Evolutionary conservation across 495 filamentous ascomycete species (phyloP).

Genomic region (Elasticomyces elasticus): DNA sequence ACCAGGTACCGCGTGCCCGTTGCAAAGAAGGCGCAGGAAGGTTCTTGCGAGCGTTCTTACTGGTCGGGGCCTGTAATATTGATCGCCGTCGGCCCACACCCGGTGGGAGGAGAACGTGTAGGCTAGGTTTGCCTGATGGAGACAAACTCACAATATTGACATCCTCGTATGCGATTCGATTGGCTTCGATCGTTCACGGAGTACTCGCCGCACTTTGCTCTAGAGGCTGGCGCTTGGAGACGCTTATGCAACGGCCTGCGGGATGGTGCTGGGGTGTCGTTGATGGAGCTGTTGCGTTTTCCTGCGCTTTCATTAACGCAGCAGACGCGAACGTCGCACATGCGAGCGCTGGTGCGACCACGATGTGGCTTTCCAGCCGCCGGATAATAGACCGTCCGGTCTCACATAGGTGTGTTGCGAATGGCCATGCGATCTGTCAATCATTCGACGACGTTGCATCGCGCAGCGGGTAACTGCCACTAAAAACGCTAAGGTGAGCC

Average conservation of each 20-base stretch:
- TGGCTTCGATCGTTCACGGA: background rate
- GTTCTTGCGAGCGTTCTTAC: background rate
- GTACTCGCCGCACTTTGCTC: background rate
- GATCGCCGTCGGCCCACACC: background rate
- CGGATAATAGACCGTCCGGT: no score
- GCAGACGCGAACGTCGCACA: background rate
- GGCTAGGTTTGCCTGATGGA: background rate
- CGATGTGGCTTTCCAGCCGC: background rate
- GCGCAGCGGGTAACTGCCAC: background rate
- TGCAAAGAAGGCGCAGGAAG: background rate
- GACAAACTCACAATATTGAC: background rate
- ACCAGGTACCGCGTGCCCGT: background rate
- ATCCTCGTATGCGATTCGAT: background rate
- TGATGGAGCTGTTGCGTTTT: background rate
- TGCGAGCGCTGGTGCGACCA: background rate
- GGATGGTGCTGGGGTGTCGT: background rate
- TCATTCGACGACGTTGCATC: constrained; percentile 2
- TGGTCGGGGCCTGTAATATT: background rate
- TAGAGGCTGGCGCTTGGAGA: background rate
- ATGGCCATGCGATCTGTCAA: background rate
- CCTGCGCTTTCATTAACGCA: background rate
- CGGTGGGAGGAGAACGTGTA: background rate
- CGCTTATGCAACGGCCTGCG: background rate
- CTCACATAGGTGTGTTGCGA: background rate
- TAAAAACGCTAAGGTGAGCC: background rate